Base-by-base conservation (phyloP, 352 stramenopile species). In the Halophytophthora polymorphica region DNA sequence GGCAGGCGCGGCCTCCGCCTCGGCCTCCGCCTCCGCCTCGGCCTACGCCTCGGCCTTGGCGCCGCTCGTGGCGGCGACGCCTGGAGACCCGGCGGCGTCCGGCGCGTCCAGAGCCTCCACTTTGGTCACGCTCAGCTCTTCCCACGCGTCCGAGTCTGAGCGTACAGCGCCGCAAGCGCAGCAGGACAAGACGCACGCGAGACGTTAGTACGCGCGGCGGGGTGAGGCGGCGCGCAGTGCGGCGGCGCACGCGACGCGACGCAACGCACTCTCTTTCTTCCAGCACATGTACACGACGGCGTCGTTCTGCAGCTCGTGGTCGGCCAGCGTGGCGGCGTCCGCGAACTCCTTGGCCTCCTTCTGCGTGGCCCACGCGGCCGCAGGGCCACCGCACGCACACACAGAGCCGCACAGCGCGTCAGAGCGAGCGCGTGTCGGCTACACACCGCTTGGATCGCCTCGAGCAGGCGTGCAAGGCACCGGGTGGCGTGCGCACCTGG, bases 261-360 rank as follows among this genome's bases (percentile, higher is more conserved):
- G 6, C 21, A 0, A 80, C 77, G 56, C 58, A 88, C 75, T 85
- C 72, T 90, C 83, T 88, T 90, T 93, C 66, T 89, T 90, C 66
- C 82, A 87, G 64, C 85, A 91, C 66, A 94, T 86, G 69, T 90
- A 96, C 18, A 96, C 45, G 31, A 93, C 64, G 15, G 79, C 58
- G 60, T 94, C 83, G 56, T 93, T 94, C 58, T 86, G 67, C 28
- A 96, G 46, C 43, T 93, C 80, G 57, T 95, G 80, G 55, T 96
- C 86, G 5, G 72, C 73, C 13, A 96, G 66, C 33, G 83, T 90
- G 14, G 82, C 80, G 0, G 83, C 73, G 53, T 96, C 84, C 45
- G 77, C 56, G 15, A 93, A 71, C 57, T 93, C 83, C 56, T 91
- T 91, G 61, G 43, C 66, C 23, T 86, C 75, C 54, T 88, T 88